Evolutionary conservation across 1,284 basidiomycete species (phyloP).

Genomic region (Naganishia sp.): DNA sequence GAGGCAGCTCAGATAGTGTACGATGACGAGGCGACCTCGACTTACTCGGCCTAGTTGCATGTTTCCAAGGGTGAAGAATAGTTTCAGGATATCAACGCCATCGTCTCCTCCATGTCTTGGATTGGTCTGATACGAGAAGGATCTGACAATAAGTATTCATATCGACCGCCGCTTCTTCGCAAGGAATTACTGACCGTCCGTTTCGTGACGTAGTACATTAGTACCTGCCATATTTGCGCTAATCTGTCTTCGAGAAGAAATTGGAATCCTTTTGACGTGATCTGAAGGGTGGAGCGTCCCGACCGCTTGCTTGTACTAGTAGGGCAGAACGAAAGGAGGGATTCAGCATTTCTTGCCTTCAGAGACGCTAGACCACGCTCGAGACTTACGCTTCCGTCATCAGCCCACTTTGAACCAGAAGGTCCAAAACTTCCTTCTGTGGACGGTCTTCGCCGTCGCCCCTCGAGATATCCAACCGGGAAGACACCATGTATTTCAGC

Average conservation of each 20-base stretch:
- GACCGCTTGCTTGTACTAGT: constrained; percentile 32
- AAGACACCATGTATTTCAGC: constrained; percentile 97
- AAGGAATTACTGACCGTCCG: constrained; percentile 42
- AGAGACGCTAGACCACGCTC: neutral
- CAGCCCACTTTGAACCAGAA: constrained; percentile 80
- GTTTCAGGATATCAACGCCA: constrained; percentile 87
- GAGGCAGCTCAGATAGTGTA: neutral
- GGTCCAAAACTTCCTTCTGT: constrained; percentile 71
- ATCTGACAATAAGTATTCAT: constrained; percentile 14
- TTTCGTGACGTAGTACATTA: constrained; percentile 71
- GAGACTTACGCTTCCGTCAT: constrained; percentile 62
- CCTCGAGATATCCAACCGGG: constrained; percentile 66
- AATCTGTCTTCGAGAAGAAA: constrained; percentile 96
- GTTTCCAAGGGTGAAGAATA: constrained; percentile 92
- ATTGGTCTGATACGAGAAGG: constrained; percentile 6
- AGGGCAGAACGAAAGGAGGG: neutral
- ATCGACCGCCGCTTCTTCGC: neutral
- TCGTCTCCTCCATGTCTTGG: constrained; percentile 79
- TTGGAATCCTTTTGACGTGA: constrained; percentile 95
- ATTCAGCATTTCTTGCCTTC: neutral
- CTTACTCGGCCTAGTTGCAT: constrained; percentile 84
- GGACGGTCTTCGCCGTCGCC: constrained; percentile 64
- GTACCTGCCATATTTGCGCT: constrained; percentile 93
- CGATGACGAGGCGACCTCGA: constrained; percentile 33
- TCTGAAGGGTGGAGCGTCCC: constrained; percentile 58